Evolutionary conservation across 164 flowering plant species (phyloP).

Genomic region (Vitis amurensis): DNA sequence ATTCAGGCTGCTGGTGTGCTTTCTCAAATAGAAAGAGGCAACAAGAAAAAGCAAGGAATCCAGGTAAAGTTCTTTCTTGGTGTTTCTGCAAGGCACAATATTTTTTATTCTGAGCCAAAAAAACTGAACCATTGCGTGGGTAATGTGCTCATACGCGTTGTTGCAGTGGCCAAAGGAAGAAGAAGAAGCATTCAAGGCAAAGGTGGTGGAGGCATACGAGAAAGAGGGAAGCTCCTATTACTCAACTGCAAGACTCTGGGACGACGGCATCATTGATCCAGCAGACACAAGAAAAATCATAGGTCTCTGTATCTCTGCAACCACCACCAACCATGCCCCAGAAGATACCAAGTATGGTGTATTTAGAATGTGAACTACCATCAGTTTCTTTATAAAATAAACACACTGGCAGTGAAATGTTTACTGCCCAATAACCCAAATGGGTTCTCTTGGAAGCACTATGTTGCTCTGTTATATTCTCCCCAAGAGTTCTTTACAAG

Average conservation of each 20-base stretch:
- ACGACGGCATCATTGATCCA: constrained; percentile 93
- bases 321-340: constrained; percentile 51
- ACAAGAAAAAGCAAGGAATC: constrained; percentile 73
- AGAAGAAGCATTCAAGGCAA: constrained; percentile 76
- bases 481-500: too few relatives aligned
- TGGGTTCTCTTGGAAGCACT: not conserved
- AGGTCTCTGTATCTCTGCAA: constrained; percentile 80
- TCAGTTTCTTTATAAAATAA: not conserved
- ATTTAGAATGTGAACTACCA: constrained; percentile 76
- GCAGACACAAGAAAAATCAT: constrained; percentile 84
- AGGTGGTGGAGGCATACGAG: constrained; percentile 82
- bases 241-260: constrained; percentile 96
- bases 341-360: constrained; percentile 84
- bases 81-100: not conserved
- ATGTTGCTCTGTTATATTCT: not conserved
- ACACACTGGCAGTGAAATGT: not conserved
- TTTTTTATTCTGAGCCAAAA: too few relatives aligned
- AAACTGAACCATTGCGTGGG: too few relatives aligned
- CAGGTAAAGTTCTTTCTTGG: constrained; percentile 48
- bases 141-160: not conserved
- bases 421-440: not conserved
- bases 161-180: constrained; percentile 85
- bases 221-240: constrained; percentile 81
- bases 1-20: constrained; percentile 95
- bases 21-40: constrained; percentile 77